Conservation (phyloP, 2,329 filamentous ascomycete genomes). For the Sporothrix schenckii region DNA sequence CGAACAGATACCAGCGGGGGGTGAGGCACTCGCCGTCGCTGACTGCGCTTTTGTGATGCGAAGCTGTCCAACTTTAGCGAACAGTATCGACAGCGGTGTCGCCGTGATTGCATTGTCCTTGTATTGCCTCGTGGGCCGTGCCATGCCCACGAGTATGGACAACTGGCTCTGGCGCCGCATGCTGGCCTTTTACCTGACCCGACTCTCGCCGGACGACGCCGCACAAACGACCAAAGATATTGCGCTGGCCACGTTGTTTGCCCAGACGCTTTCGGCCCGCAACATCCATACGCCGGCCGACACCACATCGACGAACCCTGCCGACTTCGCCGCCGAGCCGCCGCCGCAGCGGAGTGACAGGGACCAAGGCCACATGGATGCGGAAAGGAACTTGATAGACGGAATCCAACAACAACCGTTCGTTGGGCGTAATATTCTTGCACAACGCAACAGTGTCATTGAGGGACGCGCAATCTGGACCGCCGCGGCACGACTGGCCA, state of each 20-base stretch:
- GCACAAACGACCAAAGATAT: neutral
- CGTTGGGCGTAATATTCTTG: neutral
- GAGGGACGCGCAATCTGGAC: neutral
- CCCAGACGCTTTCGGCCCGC: neutral
- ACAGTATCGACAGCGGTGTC: conserved; percentile 2
- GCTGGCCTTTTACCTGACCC: neutral
- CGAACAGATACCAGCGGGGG: neutral
- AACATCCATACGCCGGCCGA: neutral
- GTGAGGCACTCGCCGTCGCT: neutral
- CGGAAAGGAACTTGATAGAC: neutral
- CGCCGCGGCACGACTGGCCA: neutral
- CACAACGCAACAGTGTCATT: neutral
- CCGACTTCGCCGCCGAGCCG: no score
- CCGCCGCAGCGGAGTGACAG: no score
- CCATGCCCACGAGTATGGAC: neutral
- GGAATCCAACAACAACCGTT: neutral
- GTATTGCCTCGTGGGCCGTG: neutral
- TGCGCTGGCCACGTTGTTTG: neutral
- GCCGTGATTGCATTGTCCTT: neutral
- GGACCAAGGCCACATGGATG: neutral
- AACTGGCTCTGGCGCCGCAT: neutral
- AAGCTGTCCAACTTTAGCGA: neutral
- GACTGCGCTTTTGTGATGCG: neutral
- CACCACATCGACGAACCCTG: neutral
- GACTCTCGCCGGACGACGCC: neutral